Percentiles rank a stretch among this genome's conserved stretches.
Conservation (phyloP, 495 filamentous ascomycete genomes). For the Penicillium antarcticum region DNA sequence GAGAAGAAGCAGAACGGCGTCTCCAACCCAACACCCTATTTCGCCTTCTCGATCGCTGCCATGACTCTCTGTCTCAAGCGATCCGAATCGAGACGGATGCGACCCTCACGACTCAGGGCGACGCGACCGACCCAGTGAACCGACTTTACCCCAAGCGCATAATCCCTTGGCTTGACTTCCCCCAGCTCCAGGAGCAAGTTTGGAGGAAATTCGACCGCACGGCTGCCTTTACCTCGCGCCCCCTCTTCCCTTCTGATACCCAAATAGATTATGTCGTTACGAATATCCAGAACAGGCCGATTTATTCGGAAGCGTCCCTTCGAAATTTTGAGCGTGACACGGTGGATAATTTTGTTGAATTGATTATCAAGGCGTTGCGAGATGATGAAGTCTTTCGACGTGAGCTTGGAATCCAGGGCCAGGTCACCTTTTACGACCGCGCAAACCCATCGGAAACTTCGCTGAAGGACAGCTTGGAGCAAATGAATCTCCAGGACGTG, state of each 20-base stretch:
- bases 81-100: conserved; percentile 25
- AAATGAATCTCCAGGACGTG: conserved; percentile 17
- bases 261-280: conserved; percentile 20
- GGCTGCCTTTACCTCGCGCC: conserved; percentile 13
- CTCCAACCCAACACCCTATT: conserved; percentile 17
- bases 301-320: conserved; percentile 25
- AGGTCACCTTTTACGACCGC: conserved; percentile 23
- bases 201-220: conserved; percentile 20
- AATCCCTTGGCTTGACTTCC: conserved; percentile 22
- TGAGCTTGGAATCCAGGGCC: conserved; percentile 20
- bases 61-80: conserved; percentile 23
- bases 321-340: conserved; percentile 26
- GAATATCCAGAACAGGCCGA: conserved; percentile 20
- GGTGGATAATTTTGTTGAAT: conserved; percentile 26
- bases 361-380: conserved; percentile 18
- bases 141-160: conserved; percentile 21
- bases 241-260: conserved; percentile 46
- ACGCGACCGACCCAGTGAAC: conserved; percentile 20
- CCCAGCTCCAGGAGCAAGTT: conserved; percentile 21
- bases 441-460: conserved; percentile 12
- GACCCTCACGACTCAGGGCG: conserved; percentile 24
- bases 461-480: conserved; percentile 20
- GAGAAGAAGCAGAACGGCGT: conserved; percentile 16
- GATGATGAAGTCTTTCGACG: conserved; percentile 17
- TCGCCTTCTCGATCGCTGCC: conserved; percentile 21